These are phyloP conservation scores for Pachyrhizus erosus DNA, from an alignment of 306 rosid species.

Conservation along the genomic window DNA sequence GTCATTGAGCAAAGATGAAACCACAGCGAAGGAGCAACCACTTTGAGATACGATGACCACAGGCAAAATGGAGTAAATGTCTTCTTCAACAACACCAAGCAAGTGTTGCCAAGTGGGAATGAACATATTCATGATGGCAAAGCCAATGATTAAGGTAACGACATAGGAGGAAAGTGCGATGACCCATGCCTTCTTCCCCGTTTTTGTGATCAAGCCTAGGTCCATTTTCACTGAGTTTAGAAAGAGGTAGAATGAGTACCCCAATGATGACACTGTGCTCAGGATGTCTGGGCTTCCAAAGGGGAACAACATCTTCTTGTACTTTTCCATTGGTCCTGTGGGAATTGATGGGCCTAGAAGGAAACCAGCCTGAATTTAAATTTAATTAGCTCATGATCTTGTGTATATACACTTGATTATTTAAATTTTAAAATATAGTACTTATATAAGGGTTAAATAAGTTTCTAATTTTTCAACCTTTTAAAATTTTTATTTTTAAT, in stretches of 20 bases:
- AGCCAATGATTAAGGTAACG: neutral
- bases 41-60: constrained; percentile 27
- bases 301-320: constrained; percentile 37
- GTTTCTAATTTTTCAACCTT: too few species aligned
- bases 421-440: too few species aligned
- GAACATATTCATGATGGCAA: rapidly evolving
- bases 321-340: neutral
- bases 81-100: rapidly evolving
- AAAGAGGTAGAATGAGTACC: constrained; percentile 48
- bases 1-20: constrained; percentile 40
- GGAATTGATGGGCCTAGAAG: constrained; percentile 49
- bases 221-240: constrained; percentile 57
- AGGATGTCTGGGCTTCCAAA: constrained; percentile 43
- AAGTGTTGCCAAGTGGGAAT: rapidly evolving
- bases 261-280: constrained; percentile 30
- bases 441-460: too few species aligned
- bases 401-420: too few species aligned
- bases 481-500: too few species aligned
- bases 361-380: constrained; percentile 48
- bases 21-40: constrained; percentile 45
- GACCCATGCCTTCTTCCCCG: constrained; percentile 50
- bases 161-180: constrained; percentile 26
- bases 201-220: constrained; percentile 37
- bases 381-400: neutral
- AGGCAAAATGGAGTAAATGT: rapidly evolving